These are phyloP conservation scores for Favolaschia claudopus DNA, from an alignment of 768 basidiomycete genomes.

Conservation along the genomic window DNA sequence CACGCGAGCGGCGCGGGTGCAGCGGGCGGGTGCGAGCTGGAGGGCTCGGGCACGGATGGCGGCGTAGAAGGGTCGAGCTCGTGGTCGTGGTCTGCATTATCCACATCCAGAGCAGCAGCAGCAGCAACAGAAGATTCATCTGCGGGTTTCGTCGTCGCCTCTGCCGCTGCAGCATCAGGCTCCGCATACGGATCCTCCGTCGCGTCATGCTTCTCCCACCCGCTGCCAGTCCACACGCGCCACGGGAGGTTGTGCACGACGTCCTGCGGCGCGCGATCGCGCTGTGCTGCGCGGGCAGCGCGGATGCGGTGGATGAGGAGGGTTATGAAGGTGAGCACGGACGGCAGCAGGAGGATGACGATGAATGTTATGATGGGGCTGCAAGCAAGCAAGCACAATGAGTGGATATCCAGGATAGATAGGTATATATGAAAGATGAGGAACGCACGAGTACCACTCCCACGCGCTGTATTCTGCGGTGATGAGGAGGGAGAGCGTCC, in stretches of 20 bases:
- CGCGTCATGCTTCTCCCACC: constrained; percentile 81
- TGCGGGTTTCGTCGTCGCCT: constrained; percentile 32
- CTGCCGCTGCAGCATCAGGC: constrained; percentile 40
- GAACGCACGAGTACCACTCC: constrained; percentile 90
- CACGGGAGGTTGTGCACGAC: constrained; percentile 82
- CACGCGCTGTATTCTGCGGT: constrained; percentile 83
- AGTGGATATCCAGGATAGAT: too few species aligned
- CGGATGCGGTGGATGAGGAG: constrained; percentile 89
- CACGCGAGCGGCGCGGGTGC: constrained; percentile 59
- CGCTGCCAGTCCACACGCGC: constrained; percentile 81
- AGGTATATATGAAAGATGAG: too few species aligned
- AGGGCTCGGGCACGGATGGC: constrained; percentile 39
- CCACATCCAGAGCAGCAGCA: neutral
- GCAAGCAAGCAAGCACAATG: constrained; percentile 10
- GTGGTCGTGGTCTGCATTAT: neutral
- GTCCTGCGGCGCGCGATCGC: constrained; percentile 84
- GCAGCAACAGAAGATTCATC: constrained; percentile 42
- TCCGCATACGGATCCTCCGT: constrained; percentile 39
- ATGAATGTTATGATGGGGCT: constrained; percentile 89
- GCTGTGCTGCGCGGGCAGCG: constrained; percentile 79
- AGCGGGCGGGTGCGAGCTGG: constrained; percentile 46
- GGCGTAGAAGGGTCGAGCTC: constrained; percentile 23
- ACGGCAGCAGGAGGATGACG: constrained; percentile 89
- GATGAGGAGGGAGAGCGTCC: constrained; percentile 78
- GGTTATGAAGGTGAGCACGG: constrained; percentile 86